phyloP scores from a whole-genome alignment of 2,329 filamentous ascomycete species.

The Trichoderma atrobrunneum region DNA sequence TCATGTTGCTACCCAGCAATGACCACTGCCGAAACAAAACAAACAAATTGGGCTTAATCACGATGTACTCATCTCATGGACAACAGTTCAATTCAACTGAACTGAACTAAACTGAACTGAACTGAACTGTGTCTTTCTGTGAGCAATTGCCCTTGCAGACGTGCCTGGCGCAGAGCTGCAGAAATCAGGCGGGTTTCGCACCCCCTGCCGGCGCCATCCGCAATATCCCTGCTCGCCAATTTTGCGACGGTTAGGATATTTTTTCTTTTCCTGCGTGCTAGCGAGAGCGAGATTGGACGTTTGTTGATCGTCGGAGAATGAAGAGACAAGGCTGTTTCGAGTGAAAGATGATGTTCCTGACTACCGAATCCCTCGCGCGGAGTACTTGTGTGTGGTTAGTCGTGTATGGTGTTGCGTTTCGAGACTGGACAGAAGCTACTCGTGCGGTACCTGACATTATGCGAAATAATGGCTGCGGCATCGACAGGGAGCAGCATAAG shows the following conservation, averaged over 20 bases:
- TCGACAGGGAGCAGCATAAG: not conserved
- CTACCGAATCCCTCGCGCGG: not conserved
- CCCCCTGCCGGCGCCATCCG: slow-evolving; percentile 25
- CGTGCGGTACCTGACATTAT: not conserved
- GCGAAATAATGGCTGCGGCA: not conserved
- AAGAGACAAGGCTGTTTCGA: not conserved
- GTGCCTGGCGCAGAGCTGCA: not conserved
- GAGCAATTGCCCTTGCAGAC: not conserved
- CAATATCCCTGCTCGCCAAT: slow-evolving; percentile 30
- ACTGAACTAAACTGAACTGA: no score
- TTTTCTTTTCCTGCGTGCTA: not conserved
- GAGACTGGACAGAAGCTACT: not conserved
- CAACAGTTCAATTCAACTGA: not conserved
- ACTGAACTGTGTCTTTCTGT: not conserved
- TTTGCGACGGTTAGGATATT: slow-evolving; percentile 23
- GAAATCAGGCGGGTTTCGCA: not conserved
- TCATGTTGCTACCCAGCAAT: not conserved
- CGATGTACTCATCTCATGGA: not conserved
- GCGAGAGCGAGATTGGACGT: slow-evolving; percentile 4
- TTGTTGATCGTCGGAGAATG: slow-evolving; percentile 3
- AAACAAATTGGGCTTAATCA: not conserved
- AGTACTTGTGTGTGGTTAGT: not conserved
- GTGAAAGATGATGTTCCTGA: not conserved
- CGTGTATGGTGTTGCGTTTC: not conserved
- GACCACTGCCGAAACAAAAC: not conserved